These are phyloP conservation scores for Cytospora mali DNA, from an alignment of 2,329 filamentous ascomycete species.

Conservation along the genomic window DNA sequence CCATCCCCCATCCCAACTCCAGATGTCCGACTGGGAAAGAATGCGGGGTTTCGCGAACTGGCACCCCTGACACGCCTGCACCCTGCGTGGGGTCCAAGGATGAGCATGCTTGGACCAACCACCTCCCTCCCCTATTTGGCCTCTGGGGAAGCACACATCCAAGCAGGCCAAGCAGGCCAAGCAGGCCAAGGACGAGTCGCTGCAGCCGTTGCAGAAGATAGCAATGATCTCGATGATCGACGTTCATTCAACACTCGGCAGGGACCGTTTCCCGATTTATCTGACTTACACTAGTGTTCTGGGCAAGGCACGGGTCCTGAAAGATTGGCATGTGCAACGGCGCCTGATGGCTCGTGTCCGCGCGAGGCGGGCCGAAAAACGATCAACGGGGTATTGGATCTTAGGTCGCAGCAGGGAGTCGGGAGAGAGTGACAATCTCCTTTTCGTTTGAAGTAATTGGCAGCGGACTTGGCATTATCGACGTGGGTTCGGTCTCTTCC, in stretches of 20 bases:
- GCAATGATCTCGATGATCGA: background rate
- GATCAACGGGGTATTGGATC: background rate
- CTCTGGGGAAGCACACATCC: background rate
- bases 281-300: background rate
- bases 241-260: background rate
- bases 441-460: background rate
- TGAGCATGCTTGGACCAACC: background rate
- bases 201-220: background rate
- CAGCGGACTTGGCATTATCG: constrained; percentile 1
- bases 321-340: background rate
- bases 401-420: background rate
- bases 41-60: background rate
- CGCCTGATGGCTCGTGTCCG: background rate
- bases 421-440: background rate
- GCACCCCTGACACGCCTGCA: background rate
- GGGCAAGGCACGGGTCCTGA: background rate
- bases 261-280: background rate
- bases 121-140: background rate
- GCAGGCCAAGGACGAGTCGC: background rate
- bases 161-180: too few species aligned
- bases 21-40: background rate
- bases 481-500: background rate
- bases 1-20: background rate
- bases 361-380: background rate
- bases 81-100: background rate